Conservation (phyloP, 2,329 filamentous ascomycete species). For the Trichoderma brevicompactum region DNA sequence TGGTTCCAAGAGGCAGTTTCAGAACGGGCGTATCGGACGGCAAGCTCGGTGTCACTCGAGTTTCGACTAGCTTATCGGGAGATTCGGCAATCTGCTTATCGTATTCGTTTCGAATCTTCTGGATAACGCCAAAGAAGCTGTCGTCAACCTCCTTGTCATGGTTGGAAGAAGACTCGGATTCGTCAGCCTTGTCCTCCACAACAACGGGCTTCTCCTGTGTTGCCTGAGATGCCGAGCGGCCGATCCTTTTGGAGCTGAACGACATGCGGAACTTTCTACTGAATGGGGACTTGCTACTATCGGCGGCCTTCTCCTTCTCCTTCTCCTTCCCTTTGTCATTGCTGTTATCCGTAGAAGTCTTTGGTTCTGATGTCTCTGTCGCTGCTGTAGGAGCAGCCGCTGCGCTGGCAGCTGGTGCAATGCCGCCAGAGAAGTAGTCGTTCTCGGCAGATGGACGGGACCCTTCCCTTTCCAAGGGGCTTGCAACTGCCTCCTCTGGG, state of each 20-base stretch:
- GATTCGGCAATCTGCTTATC: conserved; percentile 66
- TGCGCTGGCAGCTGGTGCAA: conserved; percentile 52
- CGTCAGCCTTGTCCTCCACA: conserved; percentile 76
- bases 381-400: neutral
- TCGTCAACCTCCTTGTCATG: conserved; percentile 77
- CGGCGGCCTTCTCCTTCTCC: conserved; percentile 50
- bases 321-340: conserved; percentile 56
- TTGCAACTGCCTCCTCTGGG: conserved; percentile 52
- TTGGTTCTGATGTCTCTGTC: conserved; percentile 47
- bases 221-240: conserved; percentile 63
- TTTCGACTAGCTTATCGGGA: conserved; percentile 61
- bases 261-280: conserved; percentile 86
- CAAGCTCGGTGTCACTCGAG: conserved; percentile 69
- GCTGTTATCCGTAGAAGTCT: conserved; percentile 52
- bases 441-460: conserved; percentile 66
- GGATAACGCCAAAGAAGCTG: conserved; percentile 72
- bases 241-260: conserved; percentile 83
- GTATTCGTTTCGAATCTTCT: conserved; percentile 74
- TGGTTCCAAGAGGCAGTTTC: conserved; percentile 69
- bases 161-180: conserved; percentile 65
- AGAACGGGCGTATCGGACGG: conserved; percentile 76
- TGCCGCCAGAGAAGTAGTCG: conserved; percentile 77
- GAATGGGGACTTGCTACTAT: conserved; percentile 69
- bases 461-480: conserved; percentile 60
- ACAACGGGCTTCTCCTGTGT: conserved; percentile 72